These are phyloP conservation scores for Avena sativa DNA, from an alignment of 176 grass and related monocot species.

Conservation along the genomic window DNA sequence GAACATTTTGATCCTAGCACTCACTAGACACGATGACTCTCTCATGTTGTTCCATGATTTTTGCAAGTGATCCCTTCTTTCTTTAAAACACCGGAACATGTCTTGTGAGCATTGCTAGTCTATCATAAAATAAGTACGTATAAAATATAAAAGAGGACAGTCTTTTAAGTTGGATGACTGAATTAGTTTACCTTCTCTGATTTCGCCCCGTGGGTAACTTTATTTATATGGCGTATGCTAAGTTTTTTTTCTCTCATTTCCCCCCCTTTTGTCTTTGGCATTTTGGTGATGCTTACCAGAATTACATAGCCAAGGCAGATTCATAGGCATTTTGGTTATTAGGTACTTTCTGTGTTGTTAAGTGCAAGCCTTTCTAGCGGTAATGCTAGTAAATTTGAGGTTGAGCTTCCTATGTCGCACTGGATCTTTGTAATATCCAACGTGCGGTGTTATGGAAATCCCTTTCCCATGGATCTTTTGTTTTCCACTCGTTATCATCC, in stretches of 20 bases:
- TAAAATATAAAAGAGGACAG: not conserved
- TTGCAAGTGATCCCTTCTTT: conserved; percentile 43
- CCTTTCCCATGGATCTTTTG: not conserved
- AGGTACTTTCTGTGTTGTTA: too few relatives aligned
- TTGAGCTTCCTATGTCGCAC: not conserved
- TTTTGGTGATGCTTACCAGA: not conserved
- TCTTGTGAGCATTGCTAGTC: not conserved
- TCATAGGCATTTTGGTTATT: not conserved
- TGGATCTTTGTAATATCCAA: not conserved
- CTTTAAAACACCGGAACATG: conserved; percentile 19
- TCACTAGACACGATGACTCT: conserved; percentile 66
- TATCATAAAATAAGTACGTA: not conserved
- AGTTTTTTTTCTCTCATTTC: too few relatives aligned
- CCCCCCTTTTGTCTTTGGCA: not conserved
- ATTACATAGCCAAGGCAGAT: not conserved
- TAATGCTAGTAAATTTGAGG: not conserved
- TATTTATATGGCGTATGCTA: not conserved
- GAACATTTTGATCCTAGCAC: conserved; percentile 58
- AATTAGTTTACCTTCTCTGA: conserved; percentile 4
- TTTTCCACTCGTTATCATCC: not conserved
- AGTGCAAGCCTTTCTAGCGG: too few relatives aligned
- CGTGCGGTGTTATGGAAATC: not conserved
- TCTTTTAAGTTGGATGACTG: not conserved
- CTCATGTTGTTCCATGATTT: conserved; percentile 74
- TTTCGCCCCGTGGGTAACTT: not conserved